Evolutionary conservation across 805 yeast species (phyloP).

Genomic region (Cyberlindnera mrakii): DNA sequence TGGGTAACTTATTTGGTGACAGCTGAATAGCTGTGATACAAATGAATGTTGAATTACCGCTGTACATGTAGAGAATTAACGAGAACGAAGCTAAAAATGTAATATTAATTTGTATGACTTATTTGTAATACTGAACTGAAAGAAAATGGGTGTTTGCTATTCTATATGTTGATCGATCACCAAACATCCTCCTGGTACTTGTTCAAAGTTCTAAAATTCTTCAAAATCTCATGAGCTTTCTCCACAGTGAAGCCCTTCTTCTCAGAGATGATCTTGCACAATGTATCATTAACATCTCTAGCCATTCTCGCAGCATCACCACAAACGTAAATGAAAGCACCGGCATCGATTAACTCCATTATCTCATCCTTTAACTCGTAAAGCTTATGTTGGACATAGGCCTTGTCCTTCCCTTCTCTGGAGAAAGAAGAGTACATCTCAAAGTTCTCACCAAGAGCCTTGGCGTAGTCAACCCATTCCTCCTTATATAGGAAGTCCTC

Average conservation of each 20-base stretch:
- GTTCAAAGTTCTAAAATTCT: conserved; percentile 74
- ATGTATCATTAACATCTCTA: conserved; percentile 75
- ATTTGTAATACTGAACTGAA: too few species aligned
- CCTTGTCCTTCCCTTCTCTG: conserved; percentile 57
- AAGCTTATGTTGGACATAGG: conserved; percentile 82
- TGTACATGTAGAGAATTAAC: too few species aligned
- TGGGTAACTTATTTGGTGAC: conserved; percentile 52
- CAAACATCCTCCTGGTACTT: conserved; percentile 97
- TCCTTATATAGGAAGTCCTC: conserved; percentile 83
- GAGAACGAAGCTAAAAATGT: too few species aligned
- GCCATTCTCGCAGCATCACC: conserved; percentile 98
- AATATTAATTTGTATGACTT: too few species aligned
- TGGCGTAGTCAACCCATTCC: conserved; percentile 80
- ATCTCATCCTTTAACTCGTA: conserved; percentile 42
- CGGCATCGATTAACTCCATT: conserved; percentile 45
- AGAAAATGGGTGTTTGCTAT: background rate
- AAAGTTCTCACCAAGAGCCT: conserved; percentile 47
- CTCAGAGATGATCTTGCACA: conserved; percentile 54
- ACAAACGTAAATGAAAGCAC: conserved; percentile 91
- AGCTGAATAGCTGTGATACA: conserved; percentile 1
- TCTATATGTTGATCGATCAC: conserved; percentile 35
- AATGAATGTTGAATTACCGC: too few species aligned
- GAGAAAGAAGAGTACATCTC: conserved; percentile 82
- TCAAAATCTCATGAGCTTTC: conserved; percentile 71
- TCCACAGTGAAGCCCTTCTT: conserved; percentile 59